Evolutionary conservation across 2,329 filamentous ascomycete genomes (phyloP).

Genomic region (Fusarium lateritium): DNA sequence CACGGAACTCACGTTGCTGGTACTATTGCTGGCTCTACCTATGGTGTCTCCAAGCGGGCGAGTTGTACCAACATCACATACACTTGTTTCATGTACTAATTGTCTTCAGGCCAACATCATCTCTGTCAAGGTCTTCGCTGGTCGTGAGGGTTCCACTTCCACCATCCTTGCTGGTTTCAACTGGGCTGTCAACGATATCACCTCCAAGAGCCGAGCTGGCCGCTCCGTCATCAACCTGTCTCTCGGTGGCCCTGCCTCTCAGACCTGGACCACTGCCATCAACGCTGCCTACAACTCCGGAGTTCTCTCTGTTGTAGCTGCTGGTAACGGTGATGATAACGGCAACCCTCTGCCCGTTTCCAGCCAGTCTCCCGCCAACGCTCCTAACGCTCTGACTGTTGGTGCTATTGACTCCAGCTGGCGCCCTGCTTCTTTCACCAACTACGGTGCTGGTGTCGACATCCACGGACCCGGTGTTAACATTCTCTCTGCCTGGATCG

Average conservation of each 20-base stretch:
- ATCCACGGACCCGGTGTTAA: constrained; percentile 60
- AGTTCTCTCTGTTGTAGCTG: constrained; percentile 62
- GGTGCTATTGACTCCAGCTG: constrained; percentile 60
- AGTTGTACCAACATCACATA: background rate
- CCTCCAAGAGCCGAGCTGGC: constrained; percentile 53
- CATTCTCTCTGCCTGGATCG: constrained; percentile 61
- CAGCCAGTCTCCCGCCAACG: constrained; percentile 62
- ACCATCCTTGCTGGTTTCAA: constrained; percentile 59
- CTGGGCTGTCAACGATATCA: constrained; percentile 57
- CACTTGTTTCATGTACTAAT: background rate
- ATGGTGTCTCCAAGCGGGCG: constrained; percentile 61
- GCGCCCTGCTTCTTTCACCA: constrained; percentile 61
- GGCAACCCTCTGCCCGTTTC: constrained; percentile 55
- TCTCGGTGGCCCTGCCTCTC: constrained; percentile 55
- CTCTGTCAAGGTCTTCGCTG: constrained; percentile 54
- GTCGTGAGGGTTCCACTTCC: constrained; percentile 42
- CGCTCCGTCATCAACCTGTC: constrained; percentile 59
- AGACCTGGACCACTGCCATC: constrained; percentile 59
- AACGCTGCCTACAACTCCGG: constrained; percentile 57
- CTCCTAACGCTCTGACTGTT: constrained; percentile 63
- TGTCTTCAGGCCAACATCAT: constrained; percentile 43
- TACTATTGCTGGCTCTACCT: constrained; percentile 56
- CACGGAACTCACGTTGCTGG: constrained; percentile 62
- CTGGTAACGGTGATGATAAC: constrained; percentile 59
- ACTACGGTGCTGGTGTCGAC: constrained; percentile 62